Conservation (phyloP, 2,329 filamentous ascomycete species). For the Colletotrichum sp. region DNA sequence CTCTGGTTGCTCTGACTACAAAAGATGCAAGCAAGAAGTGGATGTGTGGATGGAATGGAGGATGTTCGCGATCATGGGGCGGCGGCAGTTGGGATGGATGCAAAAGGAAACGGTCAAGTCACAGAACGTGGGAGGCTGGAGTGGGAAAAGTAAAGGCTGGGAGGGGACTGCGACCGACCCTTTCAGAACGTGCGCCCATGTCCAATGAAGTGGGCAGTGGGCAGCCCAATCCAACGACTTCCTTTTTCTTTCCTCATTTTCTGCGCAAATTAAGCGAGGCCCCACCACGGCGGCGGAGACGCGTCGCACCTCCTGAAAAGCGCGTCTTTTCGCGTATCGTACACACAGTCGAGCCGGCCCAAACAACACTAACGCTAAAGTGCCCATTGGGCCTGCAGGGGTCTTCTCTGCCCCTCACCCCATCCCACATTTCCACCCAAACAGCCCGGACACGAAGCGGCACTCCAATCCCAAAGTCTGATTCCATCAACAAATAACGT, state of each 20-base stretch:
- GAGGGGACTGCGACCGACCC: neutral
- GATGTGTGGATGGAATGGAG: conserved; percentile 19
- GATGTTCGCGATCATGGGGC: conserved; percentile 18
- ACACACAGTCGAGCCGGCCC: neutral
- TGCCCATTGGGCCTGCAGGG: neutral
- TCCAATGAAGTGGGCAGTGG: neutral
- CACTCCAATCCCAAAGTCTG: conserved; percentile 15
- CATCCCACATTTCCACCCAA: conserved; percentile 16
- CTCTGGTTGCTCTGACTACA: conserved; percentile 21
- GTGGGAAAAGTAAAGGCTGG: conserved; percentile 20
- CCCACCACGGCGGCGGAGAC: neutral
- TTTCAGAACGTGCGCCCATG: neutral
- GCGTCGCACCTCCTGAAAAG: conserved; percentile 2
- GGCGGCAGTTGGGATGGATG: conserved; percentile 13
- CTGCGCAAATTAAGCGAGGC: conserved; percentile 15
- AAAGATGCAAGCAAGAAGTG: conserved; percentile 18
- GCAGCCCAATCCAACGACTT: neutral
- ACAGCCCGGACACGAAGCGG: neutral
- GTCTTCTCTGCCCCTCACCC: neutral
- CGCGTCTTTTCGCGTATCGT: conserved; percentile 23
- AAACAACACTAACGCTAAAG: neutral
- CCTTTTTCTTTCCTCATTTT: neutral
- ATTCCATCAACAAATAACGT: conserved; percentile 22
- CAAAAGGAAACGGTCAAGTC: conserved; percentile 12
- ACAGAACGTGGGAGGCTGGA: conserved; percentile 19